Evolutionary conservation across 1,284 basidiomycete species (phyloP), one percentile per base, ranked within the genome.

Genomic region (Farysia itapuensis): DNA sequence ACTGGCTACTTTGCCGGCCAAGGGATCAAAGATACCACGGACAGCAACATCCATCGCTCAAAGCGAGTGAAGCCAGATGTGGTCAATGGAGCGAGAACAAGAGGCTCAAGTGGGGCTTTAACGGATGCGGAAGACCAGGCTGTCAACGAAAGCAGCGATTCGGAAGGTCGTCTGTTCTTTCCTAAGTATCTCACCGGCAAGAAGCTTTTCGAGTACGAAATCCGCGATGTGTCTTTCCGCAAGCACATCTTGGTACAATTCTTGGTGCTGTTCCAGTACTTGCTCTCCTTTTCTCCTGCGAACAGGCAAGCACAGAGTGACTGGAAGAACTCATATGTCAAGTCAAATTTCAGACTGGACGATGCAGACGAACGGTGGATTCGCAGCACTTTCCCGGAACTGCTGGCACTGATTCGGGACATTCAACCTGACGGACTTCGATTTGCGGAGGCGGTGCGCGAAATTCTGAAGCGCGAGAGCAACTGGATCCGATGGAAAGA

Each of bases 191-290:
- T 94, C 32, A 92, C 90, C 0, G 89, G 85, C 48, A 86, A 88
- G 0, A 88, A 90, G 34, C 79, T 94, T 16, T 81, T 93, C 21
- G 89, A 89, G 39, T 84, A 92, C 39, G 89, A 94, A 35, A 84
- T 93, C 48, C 86, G 88, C 16, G 90, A 93, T 70, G 86, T 86
- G 0, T 84, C 87, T 54, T 94, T 94, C 79, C 86, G 91, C 18
- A 85, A 89, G n/a, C 91, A 94, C 78, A 84, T 92, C 71, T 81
- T 94, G 20, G 85, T 92, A 66, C 90, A 94, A 72, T 81, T 90
- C 12, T 81, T 92, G 26, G 88, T 93, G 39, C 81, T 91, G 5
- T 82, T 91, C 35, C 83, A 87, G 45, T 89, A 91, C 74, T 81
- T 94, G 20, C 81, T 87, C 16, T 84, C 81, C 3, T 90, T 89